Base-by-base conservation (phyloP, 768 basidiomycete species). In the Podaxis sp. region DNA sequence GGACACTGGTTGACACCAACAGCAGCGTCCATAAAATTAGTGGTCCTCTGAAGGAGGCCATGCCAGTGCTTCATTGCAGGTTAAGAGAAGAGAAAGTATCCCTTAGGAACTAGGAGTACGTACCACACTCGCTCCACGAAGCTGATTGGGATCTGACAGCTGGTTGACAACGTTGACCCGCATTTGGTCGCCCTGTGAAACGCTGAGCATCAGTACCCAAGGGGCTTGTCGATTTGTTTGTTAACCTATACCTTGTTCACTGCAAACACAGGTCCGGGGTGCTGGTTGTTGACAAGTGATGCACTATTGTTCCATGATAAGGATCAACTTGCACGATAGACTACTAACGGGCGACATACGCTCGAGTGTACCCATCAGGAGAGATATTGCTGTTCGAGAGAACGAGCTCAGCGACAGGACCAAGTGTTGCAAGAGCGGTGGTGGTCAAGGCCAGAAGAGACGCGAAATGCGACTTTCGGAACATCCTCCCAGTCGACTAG, bases 111-210 rank as follows among this genome's bases (percentile, higher is more conserved):
- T 13, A 33, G 4, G n/a, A 20, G 13, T n/a, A 57, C 54, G 84
- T 20, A 46, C 84, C 30, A 86, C 78, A 36, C 78, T 81, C 12
- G 85, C 86, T 3, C 71, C 73, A 44, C 75, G 77, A 24, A 78
- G 64, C 84, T 86, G 83, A 0, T 78, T 73, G 1, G 75, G 74
- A 53, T 87, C 82, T 0, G 71, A 74, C 22, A 87, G 73, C 13
- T 68, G 36, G 62, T 84, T 77, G 17, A 77, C 70, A 4, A 87
- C 83, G 52, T 83, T 82, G 49, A 87, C 68, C 26, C 62, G 41
- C 65, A 83, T 82, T 38, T 67, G 66, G 60, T 78, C 74, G 13
- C 44, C 44, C 44, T 46, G 6, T 20, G n/a, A 46, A 6, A 46
- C 7, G 8, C 0, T 46, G 7, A 46, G 44, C n/a, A 46, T 46